These are phyloP conservation scores for Knufia petricola DNA, from an alignment of 2,329 filamentous ascomycete species.

Conservation along the genomic window DNA sequence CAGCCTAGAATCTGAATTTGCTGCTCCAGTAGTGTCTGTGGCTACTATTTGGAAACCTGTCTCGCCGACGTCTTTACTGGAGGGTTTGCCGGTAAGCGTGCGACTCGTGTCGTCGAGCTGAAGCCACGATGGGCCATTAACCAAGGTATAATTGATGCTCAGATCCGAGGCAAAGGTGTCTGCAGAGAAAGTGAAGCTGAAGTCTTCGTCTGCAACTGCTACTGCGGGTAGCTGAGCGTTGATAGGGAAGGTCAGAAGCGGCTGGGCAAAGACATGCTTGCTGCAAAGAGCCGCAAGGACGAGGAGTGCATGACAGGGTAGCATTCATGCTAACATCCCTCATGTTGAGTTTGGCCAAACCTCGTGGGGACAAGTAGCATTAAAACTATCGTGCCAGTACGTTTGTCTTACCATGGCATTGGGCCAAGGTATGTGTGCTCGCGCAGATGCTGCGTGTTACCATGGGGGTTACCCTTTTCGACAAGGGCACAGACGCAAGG, in stretches of 20 bases:
- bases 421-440: background rate
- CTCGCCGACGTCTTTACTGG: slow-evolving; percentile 46
- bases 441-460: background rate
- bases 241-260: slow-evolving; percentile 54
- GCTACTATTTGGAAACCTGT: slow-evolving; percentile 59
- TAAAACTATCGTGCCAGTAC: background rate
- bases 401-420: slow-evolving; percentile 1
- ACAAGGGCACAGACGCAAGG: background rate
- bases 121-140: slow-evolving; percentile 61
- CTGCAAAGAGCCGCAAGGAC: slow-evolving; percentile 19
- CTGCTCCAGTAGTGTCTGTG: slow-evolving; percentile 54
- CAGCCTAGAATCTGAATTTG: slow-evolving; percentile 57
- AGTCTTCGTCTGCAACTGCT: slow-evolving; percentile 54
- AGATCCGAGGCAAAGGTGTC: slow-evolving; percentile 60
- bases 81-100: slow-evolving; percentile 62
- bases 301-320: slow-evolving; percentile 19
- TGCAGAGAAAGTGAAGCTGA: slow-evolving; percentile 32
- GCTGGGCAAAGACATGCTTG: slow-evolving; percentile 28
- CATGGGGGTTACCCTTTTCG: background rate
- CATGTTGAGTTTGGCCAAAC: slow-evolving; percentile 10
- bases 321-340: slow-evolving; percentile 22
- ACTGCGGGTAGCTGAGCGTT: slow-evolving; percentile 78
- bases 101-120: slow-evolving; percentile 56
- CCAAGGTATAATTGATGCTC: slow-evolving; percentile 57
- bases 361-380: background rate